These are phyloP conservation scores for Chlamydomonas schloesseri DNA, from an alignment of 139 green algal genomes.

Conservation along the genomic window DNA sequence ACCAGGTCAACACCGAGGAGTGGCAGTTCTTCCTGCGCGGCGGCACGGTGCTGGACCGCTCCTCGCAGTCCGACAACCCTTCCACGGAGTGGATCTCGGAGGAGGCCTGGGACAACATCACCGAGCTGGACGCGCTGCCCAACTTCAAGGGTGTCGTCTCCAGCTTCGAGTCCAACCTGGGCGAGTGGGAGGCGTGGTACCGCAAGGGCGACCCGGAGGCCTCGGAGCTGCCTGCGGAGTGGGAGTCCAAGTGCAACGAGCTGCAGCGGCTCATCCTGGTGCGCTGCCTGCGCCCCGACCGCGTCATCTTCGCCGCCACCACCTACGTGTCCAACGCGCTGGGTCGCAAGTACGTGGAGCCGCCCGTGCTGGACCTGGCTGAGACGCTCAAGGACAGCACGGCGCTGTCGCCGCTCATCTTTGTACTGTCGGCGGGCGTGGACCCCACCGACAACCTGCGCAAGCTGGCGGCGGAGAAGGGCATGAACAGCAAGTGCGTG, in stretches of 20 bases:
- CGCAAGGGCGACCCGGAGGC: conserved; percentile 78
- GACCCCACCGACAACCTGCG: conserved; percentile 84
- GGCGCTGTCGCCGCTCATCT: conserved; percentile 78
- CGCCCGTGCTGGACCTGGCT: conserved; percentile 85
- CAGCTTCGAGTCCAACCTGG: conserved; percentile 41
- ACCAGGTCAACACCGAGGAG: conserved; percentile 82
- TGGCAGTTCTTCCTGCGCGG: conserved; percentile 89
- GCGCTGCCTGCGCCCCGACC: conserved; percentile 79
- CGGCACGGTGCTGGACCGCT: conserved; percentile 79
- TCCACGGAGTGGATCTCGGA: conserved; percentile 79
- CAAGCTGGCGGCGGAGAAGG: conserved; percentile 80
- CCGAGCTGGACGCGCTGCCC: conserved; percentile 77
- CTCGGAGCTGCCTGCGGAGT: conserved; percentile 83
- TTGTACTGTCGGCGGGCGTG: conserved; percentile 87
- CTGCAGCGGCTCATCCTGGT: conserved; percentile 87
- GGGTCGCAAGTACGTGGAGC: conserved; percentile 88
- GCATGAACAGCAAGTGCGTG: conserved; percentile 3
- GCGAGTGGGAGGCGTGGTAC: conserved; percentile 79
- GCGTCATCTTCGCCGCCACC: conserved; percentile 82
- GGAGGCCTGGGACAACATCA: conserved; percentile 87
- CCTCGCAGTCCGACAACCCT: conserved; percentile 75
- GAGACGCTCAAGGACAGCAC: conserved; percentile 80
- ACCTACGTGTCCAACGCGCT: conserved; percentile 83
- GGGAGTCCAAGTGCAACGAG: conserved; percentile 87
- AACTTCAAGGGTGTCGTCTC: conserved; percentile 73